Evolutionary conservation across 2,329 filamentous ascomycete genomes (phyloP).

Genomic region (Botrytis medusae): DNA sequence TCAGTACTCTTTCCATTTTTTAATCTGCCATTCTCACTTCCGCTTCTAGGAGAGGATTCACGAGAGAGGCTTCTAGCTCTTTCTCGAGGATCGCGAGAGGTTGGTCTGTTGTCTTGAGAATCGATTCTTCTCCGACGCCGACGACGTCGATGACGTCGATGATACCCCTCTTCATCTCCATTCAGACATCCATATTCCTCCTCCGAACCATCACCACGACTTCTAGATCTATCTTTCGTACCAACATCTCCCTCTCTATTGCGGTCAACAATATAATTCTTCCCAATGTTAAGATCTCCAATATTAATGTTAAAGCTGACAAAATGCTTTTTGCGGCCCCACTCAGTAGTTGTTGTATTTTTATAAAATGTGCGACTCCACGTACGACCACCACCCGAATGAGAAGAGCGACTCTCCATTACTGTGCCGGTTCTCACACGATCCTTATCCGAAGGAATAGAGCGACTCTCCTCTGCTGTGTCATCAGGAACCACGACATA

Average conservation of each 20-base stretch:
- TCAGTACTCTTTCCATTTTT: neutral
- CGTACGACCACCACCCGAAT: neutral
- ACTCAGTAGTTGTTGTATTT: neutral
- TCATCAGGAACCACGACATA: neutral
- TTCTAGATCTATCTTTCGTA: no score
- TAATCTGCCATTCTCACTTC: neutral
- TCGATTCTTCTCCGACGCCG: neutral
- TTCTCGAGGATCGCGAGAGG: neutral
- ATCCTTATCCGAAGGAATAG: neutral
- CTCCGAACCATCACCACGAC: no score
- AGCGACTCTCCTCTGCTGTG: fast-evolving
- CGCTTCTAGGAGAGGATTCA: neutral
- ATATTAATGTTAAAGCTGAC: no score
- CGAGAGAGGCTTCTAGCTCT: neutral
- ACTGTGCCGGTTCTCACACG: no score
- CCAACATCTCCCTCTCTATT: no score
- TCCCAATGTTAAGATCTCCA: no score
- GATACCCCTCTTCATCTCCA: neutral
- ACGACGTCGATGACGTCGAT: neutral
- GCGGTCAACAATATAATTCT: no score
- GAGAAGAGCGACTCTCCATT: fast-evolving
- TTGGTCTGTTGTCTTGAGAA: neutral
- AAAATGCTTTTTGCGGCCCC: no score
- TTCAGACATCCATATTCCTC: no score
- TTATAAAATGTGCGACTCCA: neutral